These are phyloP conservation scores for Talaromyces proteolyticus DNA, from an alignment of 495 filamentous ascomycete genomes.

Conservation along the genomic window DNA sequence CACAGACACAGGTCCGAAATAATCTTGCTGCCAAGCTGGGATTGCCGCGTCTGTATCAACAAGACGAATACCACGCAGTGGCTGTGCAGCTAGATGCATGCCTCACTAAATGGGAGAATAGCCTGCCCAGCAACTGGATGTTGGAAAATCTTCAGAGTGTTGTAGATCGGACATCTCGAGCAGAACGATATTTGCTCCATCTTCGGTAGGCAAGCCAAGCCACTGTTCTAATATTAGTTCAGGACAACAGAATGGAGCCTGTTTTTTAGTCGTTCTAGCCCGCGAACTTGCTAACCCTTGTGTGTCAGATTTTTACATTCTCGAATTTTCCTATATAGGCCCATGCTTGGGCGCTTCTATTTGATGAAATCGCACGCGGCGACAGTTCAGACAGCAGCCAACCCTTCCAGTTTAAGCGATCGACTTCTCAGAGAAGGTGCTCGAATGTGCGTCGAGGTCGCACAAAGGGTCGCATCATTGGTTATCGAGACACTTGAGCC, in stretches of 20 bases:
- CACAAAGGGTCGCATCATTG: conserved; percentile 10
- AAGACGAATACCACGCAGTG: conserved; percentile 16
- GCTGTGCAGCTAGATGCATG: conserved; percentile 16
- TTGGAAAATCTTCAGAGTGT: conserved; percentile 7
- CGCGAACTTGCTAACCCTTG: neutral
- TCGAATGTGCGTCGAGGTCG: conserved; percentile 15
- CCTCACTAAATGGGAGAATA: conserved; percentile 17
- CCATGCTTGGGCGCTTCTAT: conserved; percentile 16
- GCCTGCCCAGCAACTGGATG: conserved; percentile 11
- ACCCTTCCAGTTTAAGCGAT: conserved; percentile 9
- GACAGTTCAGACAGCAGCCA: neutral
- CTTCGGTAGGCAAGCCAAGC: conserved; percentile 14
- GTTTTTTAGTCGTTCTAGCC: neutral
- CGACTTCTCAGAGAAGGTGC: conserved; percentile 14
- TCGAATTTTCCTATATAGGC: conserved; percentile 17
- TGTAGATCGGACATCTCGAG: conserved; percentile 7
- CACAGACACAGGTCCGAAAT: conserved; percentile 14
- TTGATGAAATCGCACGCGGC: conserved; percentile 7
- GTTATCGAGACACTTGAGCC: conserved; percentile 12
- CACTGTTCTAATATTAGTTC: neutral
- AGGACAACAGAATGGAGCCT: too few relatives aligned
- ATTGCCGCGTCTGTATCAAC: conserved; percentile 9
- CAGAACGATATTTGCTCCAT: conserved; percentile 15
- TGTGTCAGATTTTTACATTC: conserved; percentile 10
- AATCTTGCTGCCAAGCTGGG: conserved; percentile 8